Conservation (phyloP, 2,329 filamentous ascomycete species). For the Geosmithia flava region DNA sequence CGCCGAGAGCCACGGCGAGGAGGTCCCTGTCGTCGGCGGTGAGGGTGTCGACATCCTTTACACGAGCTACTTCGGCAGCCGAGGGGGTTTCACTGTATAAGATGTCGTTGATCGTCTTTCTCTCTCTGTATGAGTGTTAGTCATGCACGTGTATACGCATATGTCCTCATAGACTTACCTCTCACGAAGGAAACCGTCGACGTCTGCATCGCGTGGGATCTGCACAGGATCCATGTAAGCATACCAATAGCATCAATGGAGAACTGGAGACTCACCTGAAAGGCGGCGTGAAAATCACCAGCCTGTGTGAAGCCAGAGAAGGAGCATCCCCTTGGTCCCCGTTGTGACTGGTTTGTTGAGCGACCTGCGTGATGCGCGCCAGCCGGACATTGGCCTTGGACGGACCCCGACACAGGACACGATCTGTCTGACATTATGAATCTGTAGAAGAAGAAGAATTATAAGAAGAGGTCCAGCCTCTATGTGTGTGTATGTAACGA, state of each 20-base stretch:
- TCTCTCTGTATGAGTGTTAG: constrained; percentile 18
- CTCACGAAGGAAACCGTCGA: constrained; percentile 30
- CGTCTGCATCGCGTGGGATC: constrained; percentile 32
- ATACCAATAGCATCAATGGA: not conserved
- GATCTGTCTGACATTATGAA: constrained; percentile 15
- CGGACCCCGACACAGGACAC: constrained; percentile 18
- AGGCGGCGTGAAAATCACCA: constrained; percentile 17
- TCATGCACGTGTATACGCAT: not conserved
- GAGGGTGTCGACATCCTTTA: constrained; percentile 34
- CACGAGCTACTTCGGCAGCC: constrained; percentile 21
- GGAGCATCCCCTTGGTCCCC: constrained; percentile 17
- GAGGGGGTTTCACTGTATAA: constrained; percentile 31
- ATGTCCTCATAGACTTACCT: constrained; percentile 13
- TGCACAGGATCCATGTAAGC: constrained; percentile 6
- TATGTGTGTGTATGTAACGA: too few relatives aligned
- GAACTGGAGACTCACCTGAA: constrained; percentile 16
- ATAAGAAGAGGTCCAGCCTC: too few relatives aligned
- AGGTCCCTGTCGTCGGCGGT: constrained; percentile 34
- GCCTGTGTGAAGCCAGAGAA: constrained; percentile 16
- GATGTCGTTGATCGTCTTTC: constrained; percentile 33
- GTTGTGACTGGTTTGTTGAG: constrained; percentile 3
- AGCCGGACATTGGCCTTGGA: constrained; percentile 11
- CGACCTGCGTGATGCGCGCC: constrained; percentile 1
- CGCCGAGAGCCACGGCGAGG: constrained; percentile 37
- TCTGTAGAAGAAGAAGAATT: too few relatives aligned